A percentile compares a stretch with the other conserved stretches of the same genome.
Evolutionary conservation across 1,284 basidiomycete species (phyloP).

Genomic region (Cryptococcus deneoformans): DNA sequence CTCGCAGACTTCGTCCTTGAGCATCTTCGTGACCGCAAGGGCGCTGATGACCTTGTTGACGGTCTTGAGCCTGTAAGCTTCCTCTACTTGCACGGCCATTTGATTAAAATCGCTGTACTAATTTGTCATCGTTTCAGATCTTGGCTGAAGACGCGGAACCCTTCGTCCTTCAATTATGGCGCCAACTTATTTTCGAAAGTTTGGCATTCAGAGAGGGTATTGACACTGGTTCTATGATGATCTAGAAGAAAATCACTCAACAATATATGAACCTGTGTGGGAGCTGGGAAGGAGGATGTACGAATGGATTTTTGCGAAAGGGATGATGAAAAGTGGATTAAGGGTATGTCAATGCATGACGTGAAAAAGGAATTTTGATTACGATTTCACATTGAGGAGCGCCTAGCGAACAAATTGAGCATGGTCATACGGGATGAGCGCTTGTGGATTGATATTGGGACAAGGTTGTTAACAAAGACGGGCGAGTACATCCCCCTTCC

Average conservation of each 20-base stretch:
- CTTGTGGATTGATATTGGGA: no score
- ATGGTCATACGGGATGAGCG: no score
- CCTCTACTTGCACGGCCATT: background rate
- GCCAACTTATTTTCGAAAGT: slow-evolving; percentile 78
- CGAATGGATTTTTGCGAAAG: background rate
- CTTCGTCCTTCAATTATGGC: slow-evolving; percentile 72
- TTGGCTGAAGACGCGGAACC: slow-evolving; percentile 81
- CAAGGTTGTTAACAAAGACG: background rate
- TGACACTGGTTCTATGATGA: slow-evolving; percentile 30
- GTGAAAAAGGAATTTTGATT: background rate
- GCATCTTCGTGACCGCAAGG: slow-evolving; percentile 79
- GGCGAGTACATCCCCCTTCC: background rate
- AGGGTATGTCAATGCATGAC: slow-evolving; percentile 3
- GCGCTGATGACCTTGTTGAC: slow-evolving; percentile 74
- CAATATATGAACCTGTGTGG: no score
- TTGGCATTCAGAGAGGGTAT: slow-evolving; percentile 28
- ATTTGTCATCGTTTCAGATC: slow-evolving; percentile 56
- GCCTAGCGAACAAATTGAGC: background rate
- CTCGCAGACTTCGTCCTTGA: slow-evolving; percentile 85
- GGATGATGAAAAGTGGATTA: background rate
- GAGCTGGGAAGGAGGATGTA: background rate
- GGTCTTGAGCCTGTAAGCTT: slow-evolving; percentile 77
- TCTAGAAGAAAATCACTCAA: slow-evolving; percentile 3
- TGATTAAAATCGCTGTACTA: background rate
- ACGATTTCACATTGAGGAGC: background rate